Evolutionary conservation across 345 rosid genomes (phyloP).

Genomic region (Sisymbrium altissimum): DNA sequence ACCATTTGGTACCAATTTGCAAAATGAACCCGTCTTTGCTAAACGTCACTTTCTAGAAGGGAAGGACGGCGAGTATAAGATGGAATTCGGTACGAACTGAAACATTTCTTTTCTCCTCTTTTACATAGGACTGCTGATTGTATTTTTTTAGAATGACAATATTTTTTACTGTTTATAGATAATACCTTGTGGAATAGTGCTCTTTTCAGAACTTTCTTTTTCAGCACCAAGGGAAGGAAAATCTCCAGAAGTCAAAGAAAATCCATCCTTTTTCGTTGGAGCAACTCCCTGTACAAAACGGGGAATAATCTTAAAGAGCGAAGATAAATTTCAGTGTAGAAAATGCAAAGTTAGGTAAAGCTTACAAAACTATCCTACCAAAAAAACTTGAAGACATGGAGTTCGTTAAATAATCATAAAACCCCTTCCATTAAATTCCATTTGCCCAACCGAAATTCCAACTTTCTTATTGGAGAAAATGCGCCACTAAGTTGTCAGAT

Average conservation of each 20-base stretch:
- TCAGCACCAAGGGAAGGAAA: constrained; percentile 96
- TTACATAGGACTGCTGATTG: neutral
- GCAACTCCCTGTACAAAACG: constrained; percentile 56
- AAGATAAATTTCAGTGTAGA: neutral
- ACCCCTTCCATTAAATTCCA: constrained; percentile 13
- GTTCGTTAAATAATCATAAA: constrained; percentile 1
- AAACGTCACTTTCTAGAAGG: neutral
- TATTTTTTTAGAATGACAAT: neutral
- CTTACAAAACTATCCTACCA: neutral
- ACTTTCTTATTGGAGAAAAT: neutral
- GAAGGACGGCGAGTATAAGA: neutral
- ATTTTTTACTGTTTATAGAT: neutral
- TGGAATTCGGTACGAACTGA: neutral
- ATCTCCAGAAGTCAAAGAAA: constrained; percentile 88
- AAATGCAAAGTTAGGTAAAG: constrained; percentile 2
- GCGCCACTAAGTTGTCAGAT: neutral
- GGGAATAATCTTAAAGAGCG: neutral
- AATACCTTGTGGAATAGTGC: constrained; percentile 61
- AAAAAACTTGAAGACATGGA: neutral
- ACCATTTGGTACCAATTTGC: neutral
- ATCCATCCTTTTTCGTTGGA: constrained; percentile 65
- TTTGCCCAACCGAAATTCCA: neutral
- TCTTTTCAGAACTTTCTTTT: constrained; percentile 56
- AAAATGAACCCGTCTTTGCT: constrained; percentile 15
- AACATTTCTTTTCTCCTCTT: neutral